Evolutionary conservation across 208 protist genomes (phyloP).

Genomic region (Naegleria lovaniensis): DNA sequence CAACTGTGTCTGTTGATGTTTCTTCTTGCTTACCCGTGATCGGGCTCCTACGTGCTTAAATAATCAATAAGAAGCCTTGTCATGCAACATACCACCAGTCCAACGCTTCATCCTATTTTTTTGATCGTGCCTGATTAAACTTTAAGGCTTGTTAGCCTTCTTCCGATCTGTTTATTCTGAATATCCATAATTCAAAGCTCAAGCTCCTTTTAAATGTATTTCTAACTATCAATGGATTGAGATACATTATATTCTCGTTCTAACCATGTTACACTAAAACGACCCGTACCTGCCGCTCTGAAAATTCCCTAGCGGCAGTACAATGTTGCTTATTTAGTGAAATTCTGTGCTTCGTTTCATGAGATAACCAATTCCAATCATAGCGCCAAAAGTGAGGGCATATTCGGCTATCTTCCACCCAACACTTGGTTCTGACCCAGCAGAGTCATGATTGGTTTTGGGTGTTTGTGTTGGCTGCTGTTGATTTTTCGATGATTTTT

Average conservation of each 20-base stretch:
- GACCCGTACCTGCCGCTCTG: too few species aligned
- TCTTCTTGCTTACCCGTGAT: neutral
- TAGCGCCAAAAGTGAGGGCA: neutral
- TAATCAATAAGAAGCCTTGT: too few species aligned
- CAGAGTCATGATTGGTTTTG: neutral
- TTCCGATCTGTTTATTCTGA: neutral
- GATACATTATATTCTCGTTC: too few species aligned
- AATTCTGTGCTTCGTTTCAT: neutral
- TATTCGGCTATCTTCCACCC: conserved; percentile 3
- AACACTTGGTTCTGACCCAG: neutral
- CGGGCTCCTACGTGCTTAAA: too few species aligned
- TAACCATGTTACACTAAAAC: too few species aligned
- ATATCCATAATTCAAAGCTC: neutral
- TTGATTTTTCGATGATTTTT: neutral
- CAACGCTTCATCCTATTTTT: neutral
- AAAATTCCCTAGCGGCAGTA: too few species aligned
- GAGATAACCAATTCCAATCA: neutral
- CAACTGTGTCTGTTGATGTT: neutral
- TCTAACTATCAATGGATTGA: neutral
- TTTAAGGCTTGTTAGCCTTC: too few species aligned
- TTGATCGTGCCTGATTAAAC: too few species aligned
- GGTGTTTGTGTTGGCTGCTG: neutral
- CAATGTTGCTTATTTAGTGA: neutral
- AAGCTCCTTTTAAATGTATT: neutral
- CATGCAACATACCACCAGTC: neutral